These are phyloP conservation scores for Trametes versicolor DNA, from an alignment of 1,284 basidiomycete species.

Conservation along the genomic window DNA sequence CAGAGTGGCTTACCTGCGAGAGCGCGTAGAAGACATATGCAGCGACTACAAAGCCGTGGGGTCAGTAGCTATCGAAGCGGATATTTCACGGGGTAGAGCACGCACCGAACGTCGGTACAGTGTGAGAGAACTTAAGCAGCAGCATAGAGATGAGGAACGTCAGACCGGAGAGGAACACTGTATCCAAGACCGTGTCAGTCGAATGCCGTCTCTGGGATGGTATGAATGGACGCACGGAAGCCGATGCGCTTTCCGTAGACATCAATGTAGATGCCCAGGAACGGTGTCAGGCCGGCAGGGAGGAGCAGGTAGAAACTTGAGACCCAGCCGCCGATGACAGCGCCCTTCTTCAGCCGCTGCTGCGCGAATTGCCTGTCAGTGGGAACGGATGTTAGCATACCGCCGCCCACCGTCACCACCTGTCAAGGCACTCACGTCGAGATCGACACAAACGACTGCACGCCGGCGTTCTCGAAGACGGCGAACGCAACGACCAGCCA, in stretches of 20 bases:
- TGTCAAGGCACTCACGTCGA: conserved; percentile 46
- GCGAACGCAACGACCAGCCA: conserved; percentile 55
- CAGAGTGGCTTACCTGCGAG: conserved; percentile 45
- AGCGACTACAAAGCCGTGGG: conserved; percentile 42
- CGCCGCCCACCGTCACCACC: not conserved
- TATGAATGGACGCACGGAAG: conserved; percentile 46
- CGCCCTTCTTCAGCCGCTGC: conserved; percentile 55
- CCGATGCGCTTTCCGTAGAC: conserved; percentile 52
- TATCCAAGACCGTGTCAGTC: not conserved
- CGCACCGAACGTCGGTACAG: conserved; percentile 51
- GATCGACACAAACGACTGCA: conserved; percentile 57
- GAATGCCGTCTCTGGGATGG: not conserved
- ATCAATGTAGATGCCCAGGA: conserved; percentile 56
- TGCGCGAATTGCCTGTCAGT: conserved; percentile 51
- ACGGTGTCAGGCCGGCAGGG: conserved; percentile 53
- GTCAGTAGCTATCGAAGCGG: not conserved
- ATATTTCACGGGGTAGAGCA: conserved; percentile 1
- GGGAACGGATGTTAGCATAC: conserved; percentile 20
- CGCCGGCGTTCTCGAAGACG: conserved; percentile 56
- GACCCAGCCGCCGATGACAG: conserved; percentile 59
- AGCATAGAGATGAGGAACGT: conserved; percentile 56
- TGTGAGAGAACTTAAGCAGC: conserved; percentile 52
- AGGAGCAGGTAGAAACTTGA: conserved; percentile 57
- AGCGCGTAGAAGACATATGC: conserved; percentile 57
- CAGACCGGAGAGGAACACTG: conserved; percentile 54